Evolutionary conservation across 2,329 filamentous ascomycete genomes (phyloP).

Genomic region (Pseudogymnoascus sp.): DNA sequence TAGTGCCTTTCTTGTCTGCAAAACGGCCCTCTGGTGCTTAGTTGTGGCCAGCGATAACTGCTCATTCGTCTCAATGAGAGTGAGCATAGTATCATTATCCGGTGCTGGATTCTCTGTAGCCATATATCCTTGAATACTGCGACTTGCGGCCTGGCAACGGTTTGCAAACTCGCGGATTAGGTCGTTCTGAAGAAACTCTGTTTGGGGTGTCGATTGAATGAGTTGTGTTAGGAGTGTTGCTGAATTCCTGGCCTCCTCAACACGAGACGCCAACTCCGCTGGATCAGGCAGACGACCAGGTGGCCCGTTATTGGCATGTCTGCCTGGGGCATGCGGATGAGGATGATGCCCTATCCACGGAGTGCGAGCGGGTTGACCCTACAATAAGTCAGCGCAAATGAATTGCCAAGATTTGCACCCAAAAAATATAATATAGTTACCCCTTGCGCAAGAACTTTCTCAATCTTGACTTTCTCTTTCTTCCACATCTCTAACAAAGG

Average conservation of each 20-base stretch:
- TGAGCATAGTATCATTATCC: slow-evolving; percentile 90
- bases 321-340: not conserved
- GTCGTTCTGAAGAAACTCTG: slow-evolving; percentile 74
- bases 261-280: slow-evolving; percentile 69
- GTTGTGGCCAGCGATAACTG: slow-evolving; percentile 75
- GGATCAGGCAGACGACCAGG: slow-evolving; percentile 50
- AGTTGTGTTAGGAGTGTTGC: slow-evolving; percentile 90
- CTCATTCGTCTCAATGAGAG: slow-evolving; percentile 89
- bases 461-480: slow-evolving; percentile 66
- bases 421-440: not conserved
- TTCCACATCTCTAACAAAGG: slow-evolving; percentile 79
- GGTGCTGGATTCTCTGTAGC: slow-evolving; percentile 68
- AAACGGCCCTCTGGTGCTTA: slow-evolving; percentile 73
- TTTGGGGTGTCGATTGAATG: slow-evolving; percentile 72
- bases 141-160: slow-evolving; percentile 72
- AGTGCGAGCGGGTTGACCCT: not conserved
- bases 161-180: slow-evolving; percentile 87
- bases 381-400: not conserved
- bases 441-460: slow-evolving; percentile 37
- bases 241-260: slow-evolving; percentile 86
- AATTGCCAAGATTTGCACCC: not conserved
- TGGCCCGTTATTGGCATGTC: slow-evolving; percentile 1
- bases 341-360: slow-evolving; percentile 3
- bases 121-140: slow-evolving; percentile 82
- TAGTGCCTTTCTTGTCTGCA: slow-evolving; percentile 53